These are phyloP conservation scores for Sporothrix euskadiensis DNA, from an alignment of 2,329 filamentous ascomycete species.

Conservation along the genomic window DNA sequence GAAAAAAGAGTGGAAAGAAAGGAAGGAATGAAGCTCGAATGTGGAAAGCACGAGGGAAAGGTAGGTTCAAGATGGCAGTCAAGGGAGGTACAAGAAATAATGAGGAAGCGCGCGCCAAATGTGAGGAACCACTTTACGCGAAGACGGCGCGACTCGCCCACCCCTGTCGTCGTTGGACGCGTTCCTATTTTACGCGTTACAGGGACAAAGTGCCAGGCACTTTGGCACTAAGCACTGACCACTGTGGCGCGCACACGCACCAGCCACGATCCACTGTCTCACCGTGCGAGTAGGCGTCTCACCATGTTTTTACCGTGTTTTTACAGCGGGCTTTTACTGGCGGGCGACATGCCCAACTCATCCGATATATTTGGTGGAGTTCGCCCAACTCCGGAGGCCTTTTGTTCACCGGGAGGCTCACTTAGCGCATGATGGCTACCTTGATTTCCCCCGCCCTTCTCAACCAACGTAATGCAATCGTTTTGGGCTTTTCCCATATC, in stretches of 20 bases:
- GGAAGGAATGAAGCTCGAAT: not conserved
- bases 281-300: not conserved
- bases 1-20: constrained; percentile 19
- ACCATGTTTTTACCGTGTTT: not conserved
- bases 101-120: constrained; percentile 25
- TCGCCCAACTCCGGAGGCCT: constrained; percentile 21
- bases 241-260: constrained; percentile 21
- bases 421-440: not conserved
- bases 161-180: constrained; percentile 13
- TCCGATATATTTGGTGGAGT: constrained; percentile 15
- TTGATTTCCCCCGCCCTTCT: constrained; percentile 5
- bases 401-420: constrained; percentile 6
- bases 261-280: not conserved
- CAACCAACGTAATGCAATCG: not conserved
- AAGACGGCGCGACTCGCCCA: not conserved
- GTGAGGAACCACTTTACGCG: constrained; percentile 30
- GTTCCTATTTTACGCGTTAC: constrained; percentile 16
- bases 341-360: constrained; percentile 10
- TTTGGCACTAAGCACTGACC: constrained; percentile 3
- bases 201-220: not conserved
- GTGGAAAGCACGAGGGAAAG: constrained; percentile 11
- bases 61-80: not conserved
- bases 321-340: not conserved
- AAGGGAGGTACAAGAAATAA: constrained; percentile 26
- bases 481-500: not conserved